Base-by-base conservation (phyloP, 352 stramenopile species). In the Globisporangium megalacanthum region DNA sequence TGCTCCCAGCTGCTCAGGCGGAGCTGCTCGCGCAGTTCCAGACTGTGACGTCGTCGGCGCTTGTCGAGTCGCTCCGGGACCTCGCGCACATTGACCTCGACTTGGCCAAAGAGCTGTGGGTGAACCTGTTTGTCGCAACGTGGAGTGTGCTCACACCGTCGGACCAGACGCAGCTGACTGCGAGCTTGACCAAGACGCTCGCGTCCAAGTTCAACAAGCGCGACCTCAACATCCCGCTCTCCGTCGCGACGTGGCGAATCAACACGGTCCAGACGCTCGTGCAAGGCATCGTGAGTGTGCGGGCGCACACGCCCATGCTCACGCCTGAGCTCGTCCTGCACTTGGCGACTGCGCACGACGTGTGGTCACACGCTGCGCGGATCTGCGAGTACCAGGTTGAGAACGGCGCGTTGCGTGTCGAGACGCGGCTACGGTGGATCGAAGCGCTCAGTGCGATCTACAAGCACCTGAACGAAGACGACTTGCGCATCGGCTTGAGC, bases 141-240 rank as follows among this genome's bases (percentile, higher is more conserved):
- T 92, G 83, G 83, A 33, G 50, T 10, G 58, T 84, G 20, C 49
- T 92, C 7, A 59, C 68, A 44, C 45, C 66, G n/a, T 56, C 60
- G 5, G 77, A 89, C 11, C 80, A 92, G 63, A 60, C 62, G 1
- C 74, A 88, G 14, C 61, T 88, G 44, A 75, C 79, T 9, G 55
- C 75, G 9, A 81, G 82, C 58, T 54, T 96, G 31, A 64, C 87
- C 50, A 92, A 88, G 59, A 78, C 90, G 48, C 56, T 96, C 10
- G 86, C 87, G 47, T 92, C 82, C 33, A 92, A 92, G 60, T 95
- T 93, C 69, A 91, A 94, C 61, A 89, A 92, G 45, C 83, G 86
- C 19, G 83, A 96, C 50, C 63, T 96, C 0, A 84, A 89, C 41
- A 69, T 94, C 20, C 86, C 85, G 39, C 60, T 91, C 2, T 68